Evolutionary conservation across 371 early-diverging fungal species (phyloP).

Genomic region (Apophysomyces ossiformis): DNA sequence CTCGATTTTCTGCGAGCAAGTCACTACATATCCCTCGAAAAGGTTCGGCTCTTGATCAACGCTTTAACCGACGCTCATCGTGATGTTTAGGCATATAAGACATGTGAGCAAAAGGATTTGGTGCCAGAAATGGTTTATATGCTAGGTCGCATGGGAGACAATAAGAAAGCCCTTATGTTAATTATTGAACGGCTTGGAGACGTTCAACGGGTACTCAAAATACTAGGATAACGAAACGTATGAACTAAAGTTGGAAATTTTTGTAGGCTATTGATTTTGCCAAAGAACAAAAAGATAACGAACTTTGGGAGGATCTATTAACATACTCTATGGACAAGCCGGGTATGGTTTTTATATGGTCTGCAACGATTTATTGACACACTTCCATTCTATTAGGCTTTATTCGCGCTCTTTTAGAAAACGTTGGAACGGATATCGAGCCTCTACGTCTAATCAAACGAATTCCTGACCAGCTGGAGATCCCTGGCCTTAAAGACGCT

Average conservation of each 20-base stretch:
- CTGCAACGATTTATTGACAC: neutral
- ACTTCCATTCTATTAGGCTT: slow-evolving; percentile 61
- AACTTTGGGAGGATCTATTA: slow-evolving; percentile 94
- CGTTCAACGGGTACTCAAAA: slow-evolving; percentile 73
- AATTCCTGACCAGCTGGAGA: slow-evolving; percentile 79
- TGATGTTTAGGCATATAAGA: slow-evolving; percentile 69
- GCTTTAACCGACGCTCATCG: neutral
- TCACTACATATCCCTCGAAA: slow-evolving; percentile 77
- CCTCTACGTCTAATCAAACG: slow-evolving; percentile 79
- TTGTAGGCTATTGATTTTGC: slow-evolving; percentile 94
- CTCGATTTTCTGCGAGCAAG: slow-evolving; percentile 84
- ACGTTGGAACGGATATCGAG: slow-evolving; percentile 84
- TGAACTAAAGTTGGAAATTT: neutral
- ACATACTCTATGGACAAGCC: slow-evolving; percentile 89
- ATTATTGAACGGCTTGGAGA: slow-evolving; percentile 90
- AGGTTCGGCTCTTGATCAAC: slow-evolving; percentile 32
- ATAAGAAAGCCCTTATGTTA: slow-evolving; percentile 87
- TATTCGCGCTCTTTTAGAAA: slow-evolving; percentile 88
- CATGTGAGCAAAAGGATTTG: slow-evolving; percentile 84
- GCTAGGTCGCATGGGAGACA: slow-evolving; percentile 96
- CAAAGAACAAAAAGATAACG: slow-evolving; percentile 94
- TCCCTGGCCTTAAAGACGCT: slow-evolving; percentile 81
- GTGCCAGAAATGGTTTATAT: slow-evolving; percentile 96
- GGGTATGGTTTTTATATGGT: slow-evolving; percentile 45
- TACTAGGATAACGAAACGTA: neutral